These are phyloP conservation scores for Colletotrichum destructivum DNA, from an alignment of 2,329 filamentous ascomycete species.

Conservation along the genomic window DNA sequence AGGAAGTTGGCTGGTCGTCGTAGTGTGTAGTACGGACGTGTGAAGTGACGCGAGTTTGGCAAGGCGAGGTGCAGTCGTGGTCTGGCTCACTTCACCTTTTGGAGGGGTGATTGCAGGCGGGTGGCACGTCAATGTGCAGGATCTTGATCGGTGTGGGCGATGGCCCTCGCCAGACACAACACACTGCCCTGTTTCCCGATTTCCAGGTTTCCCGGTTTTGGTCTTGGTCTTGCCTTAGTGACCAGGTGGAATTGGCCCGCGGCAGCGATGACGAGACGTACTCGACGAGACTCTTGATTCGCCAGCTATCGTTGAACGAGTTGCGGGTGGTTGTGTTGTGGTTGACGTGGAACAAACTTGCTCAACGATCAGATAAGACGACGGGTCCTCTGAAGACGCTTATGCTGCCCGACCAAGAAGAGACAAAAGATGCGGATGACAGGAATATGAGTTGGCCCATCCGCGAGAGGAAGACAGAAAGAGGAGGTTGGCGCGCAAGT, in stretches of 20 bases:
- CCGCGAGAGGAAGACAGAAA: conserved; percentile 1
- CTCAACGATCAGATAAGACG: not conserved
- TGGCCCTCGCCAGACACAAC: not conserved
- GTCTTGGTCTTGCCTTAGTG: not conserved
- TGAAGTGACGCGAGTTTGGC: conserved; percentile 9
- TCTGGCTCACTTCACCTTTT: not conserved
- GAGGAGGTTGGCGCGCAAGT: conserved; percentile 16
- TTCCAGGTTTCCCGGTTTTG: not conserved
- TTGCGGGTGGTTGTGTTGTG: not conserved
- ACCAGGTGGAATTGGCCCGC: not conserved
- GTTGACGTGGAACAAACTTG: conserved; percentile 9
- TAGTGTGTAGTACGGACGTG: not conserved
- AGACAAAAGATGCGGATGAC: not conserved
- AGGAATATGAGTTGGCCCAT: not conserved
- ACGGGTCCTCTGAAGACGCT: not conserved
- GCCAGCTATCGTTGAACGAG: not conserved
- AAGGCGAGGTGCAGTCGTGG: conserved; percentile 2
- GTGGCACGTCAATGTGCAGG: conserved; percentile 30
- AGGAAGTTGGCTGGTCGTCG: conserved; percentile 22
- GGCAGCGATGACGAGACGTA: not conserved
- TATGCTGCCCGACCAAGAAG: not conserved
- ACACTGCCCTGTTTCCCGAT: conserved; percentile 10
- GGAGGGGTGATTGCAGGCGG: not conserved
- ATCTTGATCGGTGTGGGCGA: conserved; percentile 10
- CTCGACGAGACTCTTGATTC: not conserved